Evolutionary conservation across 768 basidiomycete genomes (phyloP).

Genomic region (Suillus sp.): DNA sequence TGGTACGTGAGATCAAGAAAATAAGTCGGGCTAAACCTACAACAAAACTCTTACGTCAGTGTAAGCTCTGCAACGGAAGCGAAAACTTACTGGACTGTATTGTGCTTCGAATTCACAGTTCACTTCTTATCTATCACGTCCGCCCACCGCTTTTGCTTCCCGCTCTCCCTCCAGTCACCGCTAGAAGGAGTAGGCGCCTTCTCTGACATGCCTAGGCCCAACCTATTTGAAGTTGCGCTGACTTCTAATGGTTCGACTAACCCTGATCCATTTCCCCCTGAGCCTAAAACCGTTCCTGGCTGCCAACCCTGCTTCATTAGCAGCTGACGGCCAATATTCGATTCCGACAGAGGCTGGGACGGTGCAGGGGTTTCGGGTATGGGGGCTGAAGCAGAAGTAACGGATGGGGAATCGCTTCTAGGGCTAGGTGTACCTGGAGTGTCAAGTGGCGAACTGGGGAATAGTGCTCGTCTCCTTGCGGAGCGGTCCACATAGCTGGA

Average conservation of each 20-base stretch:
- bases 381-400: slow-evolving; percentile 16
- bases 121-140: slow-evolving; percentile 4
- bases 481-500: slow-evolving; percentile 65
- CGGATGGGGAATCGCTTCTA: slow-evolving; percentile 26
- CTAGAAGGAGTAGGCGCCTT: slow-evolving; percentile 20
- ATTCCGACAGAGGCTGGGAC: slow-evolving; percentile 50
- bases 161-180: slow-evolving; percentile 43
- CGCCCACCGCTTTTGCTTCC: slow-evolving; percentile 44
- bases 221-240: slow-evolving; percentile 43
- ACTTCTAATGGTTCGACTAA: slow-evolving; percentile 62
- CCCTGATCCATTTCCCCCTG: slow-evolving; percentile 25
- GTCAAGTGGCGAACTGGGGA: slow-evolving; percentile 53
- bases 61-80: background rate
- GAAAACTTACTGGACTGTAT: background rate
- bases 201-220: slow-evolving; percentile 55
- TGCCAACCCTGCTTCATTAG: slow-evolving; percentile 78
- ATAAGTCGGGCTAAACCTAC: background rate
- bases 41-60: background rate
- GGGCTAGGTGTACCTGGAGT: slow-evolving; percentile 48
- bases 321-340: slow-evolving; percentile 69
- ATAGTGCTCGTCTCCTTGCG: slow-evolving; percentile 64
- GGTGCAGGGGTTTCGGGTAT: slow-evolving; percentile 37
- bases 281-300: slow-evolving; percentile 53
- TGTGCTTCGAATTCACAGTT: background rate
- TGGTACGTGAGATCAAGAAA: background rate